A percentile compares a stretch with the other conserved stretches of the same genome.
Conservation (phyloP, 371 early-diverging fungal genomes). For the Chytridium lagenaria region DNA sequence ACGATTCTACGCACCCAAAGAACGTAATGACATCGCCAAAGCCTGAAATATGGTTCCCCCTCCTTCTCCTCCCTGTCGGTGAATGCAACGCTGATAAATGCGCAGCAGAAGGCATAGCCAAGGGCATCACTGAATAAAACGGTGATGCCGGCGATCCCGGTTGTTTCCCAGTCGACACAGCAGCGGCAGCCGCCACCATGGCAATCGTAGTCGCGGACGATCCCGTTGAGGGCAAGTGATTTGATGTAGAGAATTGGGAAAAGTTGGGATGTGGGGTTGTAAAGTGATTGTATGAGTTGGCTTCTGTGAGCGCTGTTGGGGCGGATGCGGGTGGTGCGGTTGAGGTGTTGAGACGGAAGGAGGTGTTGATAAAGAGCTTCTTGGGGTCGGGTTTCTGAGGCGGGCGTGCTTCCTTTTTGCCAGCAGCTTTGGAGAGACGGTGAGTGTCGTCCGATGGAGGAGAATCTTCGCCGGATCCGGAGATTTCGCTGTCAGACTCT, state of each 20-base stretch:
- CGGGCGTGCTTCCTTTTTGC: no score
- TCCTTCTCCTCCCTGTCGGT: neutral
- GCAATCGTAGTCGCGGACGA: neutral
- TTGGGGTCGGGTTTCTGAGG: no score
- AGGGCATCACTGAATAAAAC: neutral
- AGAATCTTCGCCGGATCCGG: no score
- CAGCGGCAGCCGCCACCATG: neutral
- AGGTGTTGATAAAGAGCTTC: conserved; percentile 14
- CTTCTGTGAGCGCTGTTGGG: neutral
- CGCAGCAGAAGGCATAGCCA: neutral
- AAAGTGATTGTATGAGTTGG: neutral
- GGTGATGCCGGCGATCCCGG: conserved; percentile 2
- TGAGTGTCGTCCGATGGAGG: no score
- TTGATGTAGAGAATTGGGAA: neutral
- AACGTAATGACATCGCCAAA: conserved; percentile 13
- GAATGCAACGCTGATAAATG: neutral
- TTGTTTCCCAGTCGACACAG: neutral
- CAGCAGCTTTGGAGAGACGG: no score
- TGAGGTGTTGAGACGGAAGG: neutral
- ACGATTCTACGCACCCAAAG: conserved; percentile 1
- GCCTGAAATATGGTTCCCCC: conserved; percentile 6
- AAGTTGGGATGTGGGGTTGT: neutral
- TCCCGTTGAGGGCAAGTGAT: neutral
- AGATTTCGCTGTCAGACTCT: no score
- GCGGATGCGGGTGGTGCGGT: neutral